These are phyloP conservation scores for Xylaria cubensis DNA, from an alignment of 495 filamentous ascomycete genomes.

Conservation along the genomic window DNA sequence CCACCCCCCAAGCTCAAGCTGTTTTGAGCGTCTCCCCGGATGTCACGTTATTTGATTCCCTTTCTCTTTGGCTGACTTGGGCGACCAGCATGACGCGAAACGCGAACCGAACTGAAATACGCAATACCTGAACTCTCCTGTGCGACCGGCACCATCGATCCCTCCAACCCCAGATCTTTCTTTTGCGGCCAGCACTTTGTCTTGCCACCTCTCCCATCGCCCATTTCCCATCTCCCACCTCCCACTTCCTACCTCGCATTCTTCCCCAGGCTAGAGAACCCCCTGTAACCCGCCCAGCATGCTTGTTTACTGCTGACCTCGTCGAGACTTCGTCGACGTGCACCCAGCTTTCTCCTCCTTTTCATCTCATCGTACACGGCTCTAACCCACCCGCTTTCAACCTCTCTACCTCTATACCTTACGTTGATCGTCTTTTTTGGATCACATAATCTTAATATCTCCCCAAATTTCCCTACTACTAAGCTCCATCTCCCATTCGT, in stretches of 20 bases:
- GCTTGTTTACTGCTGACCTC: conserved; percentile 30
- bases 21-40: conserved; percentile 18
- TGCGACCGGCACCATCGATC: conserved; percentile 21
- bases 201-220: conserved; percentile 9
- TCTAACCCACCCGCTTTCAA: neutral
- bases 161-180: conserved; percentile 21
- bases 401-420: neutral
- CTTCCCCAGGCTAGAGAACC: conserved; percentile 24
- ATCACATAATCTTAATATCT: conserved; percentile 21
- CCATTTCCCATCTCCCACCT: neutral
- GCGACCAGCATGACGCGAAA: conserved; percentile 29
- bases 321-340: conserved; percentile 20
- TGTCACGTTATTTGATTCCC: conserved; percentile 21
- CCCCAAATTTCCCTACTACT: neutral
- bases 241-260: neutral
- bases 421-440: neutral
- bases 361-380: neutral
- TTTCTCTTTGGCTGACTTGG: conserved; percentile 25
- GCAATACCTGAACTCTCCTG: conserved; percentile 17
- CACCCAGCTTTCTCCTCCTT: conserved; percentile 10
- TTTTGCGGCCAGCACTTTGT: conserved; percentile 5
- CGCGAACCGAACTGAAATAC: conserved; percentile 30
- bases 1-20: conserved; percentile 18
- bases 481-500: neutral
- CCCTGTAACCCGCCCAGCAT: conserved; percentile 26